Base-by-base conservation (phyloP, 371 early-diverging fungal genomes). In the Saksenaea vasiformis region DNA sequence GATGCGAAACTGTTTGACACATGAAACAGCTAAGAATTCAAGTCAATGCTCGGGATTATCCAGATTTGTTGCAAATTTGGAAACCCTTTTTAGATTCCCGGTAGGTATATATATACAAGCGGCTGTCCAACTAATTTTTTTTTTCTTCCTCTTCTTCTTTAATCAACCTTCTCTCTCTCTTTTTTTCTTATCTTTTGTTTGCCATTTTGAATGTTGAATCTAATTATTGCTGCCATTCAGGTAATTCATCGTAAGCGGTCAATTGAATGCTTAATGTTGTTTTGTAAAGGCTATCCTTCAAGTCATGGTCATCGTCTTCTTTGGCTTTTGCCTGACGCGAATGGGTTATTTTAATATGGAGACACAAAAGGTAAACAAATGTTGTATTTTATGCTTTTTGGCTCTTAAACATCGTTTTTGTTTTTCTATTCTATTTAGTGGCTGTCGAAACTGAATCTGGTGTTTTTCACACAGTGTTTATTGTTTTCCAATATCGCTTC, bases 381-480 rank as follows among this genome's bases (percentile, higher is more conserved):
- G n/a, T 54, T 83, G 89, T 73, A 90, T 89, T 37, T 89, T 88
- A 1, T 87, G 89, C 60, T 72, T 89, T 17, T 72, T 89, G 38
- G 89, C 88, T 56, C 81, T 86, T n/a, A n/a, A n/a, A n/a, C n/a
- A n/a, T n/a, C n/a, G n/a, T n/a, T n/a, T n/a, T n/a, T n/a, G n/a
- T n/a, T n/a, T n/a, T n/a, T n/a, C n/a, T n/a, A n/a, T n/a, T n/a
- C n/a, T n/a, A n/a, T n/a, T n/a, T n/a, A 88, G 89, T 77, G 84
- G 27, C 62, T 89, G 57, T 87, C 89, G 27, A 70, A 74, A 51
- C 72, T 89, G 43, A 87, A 87, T 68, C 60, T 89, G 67, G 80
- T 83, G 60, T 85, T 87, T 64, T 81, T 89, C 73, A 89, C 90
- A 13, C 90, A 88, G 1, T 87, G 88, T 66, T 78, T 89, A n/a